Evolutionary conservation across 2,329 filamentous ascomycete species (phyloP), one percentile per base, ranked within the genome.

Genomic region (Fonsecaea pedrosoi): DNA sequence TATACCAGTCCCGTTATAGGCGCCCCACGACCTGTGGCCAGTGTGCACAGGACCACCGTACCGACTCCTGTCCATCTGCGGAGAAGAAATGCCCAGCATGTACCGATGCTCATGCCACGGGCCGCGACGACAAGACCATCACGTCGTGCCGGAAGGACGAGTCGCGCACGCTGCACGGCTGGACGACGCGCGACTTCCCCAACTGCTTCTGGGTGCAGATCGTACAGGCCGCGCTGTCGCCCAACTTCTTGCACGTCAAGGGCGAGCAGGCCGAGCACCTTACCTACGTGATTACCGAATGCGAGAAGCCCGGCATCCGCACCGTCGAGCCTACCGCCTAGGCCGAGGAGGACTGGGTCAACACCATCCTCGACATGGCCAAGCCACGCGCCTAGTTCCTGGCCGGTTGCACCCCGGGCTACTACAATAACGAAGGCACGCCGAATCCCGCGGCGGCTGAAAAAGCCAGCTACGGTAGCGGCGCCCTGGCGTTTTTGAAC

Each of bases 61-160:
- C 21, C 21, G 21, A 21, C 21, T 21, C 21, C 21, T 21, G 21
- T 21, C 21, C 21, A 21, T 21, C 21, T 21, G 21, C 21, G 1
- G 21, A 21, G 21, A 21, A 1, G 21, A 21, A 21, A 21, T 21
- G 21, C 21, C 21, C 21, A 1, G 21, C 21, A 21, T 21, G 21
- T 21, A 1, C 21, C 21, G 21, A 21, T 21, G 21, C 21, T 21
- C 21, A 21, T 21, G 21, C 21, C 21, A 18, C 68, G 12, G 75
- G 75, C 10, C 71, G 72, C 18, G 61, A 73, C 56, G 72, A 73
- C 9, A 10, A 54, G 18, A 71, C 38, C 21, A 53, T 77, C 50
- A 25, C 58, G 6, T 60, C 76, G 12, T 70, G 74, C 48, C 76
- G 75, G 74, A 18, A 61, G 5, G 57, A 71, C 2, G 69, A 67